Evolutionary conservation across 768 basidiomycete species (phyloP).

Genomic region (Exsudoporus frostii): DNA sequence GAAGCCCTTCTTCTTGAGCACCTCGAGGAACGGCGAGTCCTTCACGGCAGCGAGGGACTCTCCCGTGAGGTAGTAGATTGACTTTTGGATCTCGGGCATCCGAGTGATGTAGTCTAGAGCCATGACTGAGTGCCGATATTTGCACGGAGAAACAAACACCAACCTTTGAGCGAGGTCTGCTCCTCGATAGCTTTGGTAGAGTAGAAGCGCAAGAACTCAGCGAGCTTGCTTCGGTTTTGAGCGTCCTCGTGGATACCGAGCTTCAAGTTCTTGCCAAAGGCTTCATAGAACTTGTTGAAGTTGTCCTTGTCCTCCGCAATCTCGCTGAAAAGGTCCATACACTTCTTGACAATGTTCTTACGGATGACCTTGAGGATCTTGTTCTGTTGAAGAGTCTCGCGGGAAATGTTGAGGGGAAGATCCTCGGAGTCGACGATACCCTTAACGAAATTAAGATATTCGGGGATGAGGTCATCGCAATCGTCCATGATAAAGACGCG

Average conservation of each 20-base stretch:
- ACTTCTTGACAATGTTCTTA: conserved; percentile 99
- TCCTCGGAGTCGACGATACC: conserved; percentile 99
- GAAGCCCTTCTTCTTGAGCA: conserved; percentile 99
- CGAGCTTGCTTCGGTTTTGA: conserved; percentile 98
- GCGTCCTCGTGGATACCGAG: conserved; percentile 99
- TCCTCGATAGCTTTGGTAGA: conserved; percentile 93
- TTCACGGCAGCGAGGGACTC: conserved; percentile 88
- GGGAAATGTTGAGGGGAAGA: conserved; percentile 98
- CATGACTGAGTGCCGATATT: neutral
- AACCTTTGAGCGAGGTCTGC: conserved; percentile 90
- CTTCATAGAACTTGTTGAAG: conserved; percentile 94
- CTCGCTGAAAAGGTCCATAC: conserved; percentile 90
- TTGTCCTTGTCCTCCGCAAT: conserved; percentile 99
- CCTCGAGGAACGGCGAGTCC: conserved; percentile 98
- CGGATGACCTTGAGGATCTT: conserved; percentile 99
- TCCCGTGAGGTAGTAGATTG: conserved; percentile 99
- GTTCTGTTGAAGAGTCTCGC: conserved; percentile 99
- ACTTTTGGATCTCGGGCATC: conserved; percentile 98
- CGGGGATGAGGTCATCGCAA: conserved; percentile 98
- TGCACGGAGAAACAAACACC: conserved; percentile 12
- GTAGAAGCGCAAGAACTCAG: conserved; percentile 98
- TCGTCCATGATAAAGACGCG: conserved; percentile 99
- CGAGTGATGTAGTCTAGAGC: conserved; percentile 93
- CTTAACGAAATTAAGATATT: conserved; percentile 99
- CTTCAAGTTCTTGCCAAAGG: conserved; percentile 99